Evolutionary conservation across 768 basidiomycete species (phyloP), one percentile per base, ranked within the genome.

Genomic region (Pisolithus marmoratus): DNA sequence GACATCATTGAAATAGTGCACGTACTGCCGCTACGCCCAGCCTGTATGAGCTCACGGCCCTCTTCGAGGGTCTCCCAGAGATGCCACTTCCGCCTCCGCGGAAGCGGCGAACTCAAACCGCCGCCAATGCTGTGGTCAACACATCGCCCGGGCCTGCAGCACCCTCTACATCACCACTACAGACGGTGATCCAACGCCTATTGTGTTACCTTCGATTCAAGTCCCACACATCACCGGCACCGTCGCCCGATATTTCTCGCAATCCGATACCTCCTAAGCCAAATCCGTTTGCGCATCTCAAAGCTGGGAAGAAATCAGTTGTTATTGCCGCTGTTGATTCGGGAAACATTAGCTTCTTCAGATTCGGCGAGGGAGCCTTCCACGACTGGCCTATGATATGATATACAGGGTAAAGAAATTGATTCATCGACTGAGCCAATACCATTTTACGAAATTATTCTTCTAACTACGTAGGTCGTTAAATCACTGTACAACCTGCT

Each of bases 311-410:
- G 64, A 90, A 90, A 63, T 84, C 76, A 8, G 73, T 94, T 49
- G 75, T 97, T 34, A 79, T 98, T 46, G 94, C 94, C 2, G 90
- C 80, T 2, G 93, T 94, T 5, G 94, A 96, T 67, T 78, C 82
- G 2, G 92, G 94, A 8, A 91, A 79, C 56, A 85, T 85, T 40
- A 87, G 88, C 57, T 94, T 96, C 74, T 89, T 92, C 70, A 74
- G 88, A 49, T 93, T 97, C 58, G 84, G 87, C 8, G 78, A 93
- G 62, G 90, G 91, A 0, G 82, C 76, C 8, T 97, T 98, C 65
- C 83, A 80, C 48, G 89, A 92, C 59, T 85, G 87, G 81, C 84
- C 90, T 0, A 88, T 93, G 84, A 27, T 27, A 27, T 27, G 26
- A 27, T 27, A 8, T 5, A 8, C 26, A 27, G 26, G 26, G 26